Base-by-base conservation (phyloP, 1,139 yeast genomes). In the Scheffersomyces cryptocercus region DNA sequence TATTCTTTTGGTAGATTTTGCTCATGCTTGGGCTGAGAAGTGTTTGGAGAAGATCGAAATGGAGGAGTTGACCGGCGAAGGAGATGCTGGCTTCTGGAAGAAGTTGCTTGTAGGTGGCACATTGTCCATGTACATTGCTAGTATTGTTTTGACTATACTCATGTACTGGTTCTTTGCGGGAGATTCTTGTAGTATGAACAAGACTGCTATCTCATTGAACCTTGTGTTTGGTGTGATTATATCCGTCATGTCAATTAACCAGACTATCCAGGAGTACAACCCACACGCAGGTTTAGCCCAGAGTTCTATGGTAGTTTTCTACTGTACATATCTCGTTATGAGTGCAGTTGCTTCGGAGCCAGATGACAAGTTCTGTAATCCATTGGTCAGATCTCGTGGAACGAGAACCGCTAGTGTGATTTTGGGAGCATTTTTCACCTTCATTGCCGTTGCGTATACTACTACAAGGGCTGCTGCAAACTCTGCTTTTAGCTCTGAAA, bases 11-110 rank as follows among this genome's bases (percentile, higher is more conserved):
- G 98, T 95, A 28, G 99, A 95, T 65, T 93, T 90, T 74, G 98
- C 99, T 10, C 99, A 95, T 65, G 95, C 95, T 47, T 95, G 98
- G 97, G 98, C 99, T 0, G 99, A 95, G 58, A 88, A 87, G 9
- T 95, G 99, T 62, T 77, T 93, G 44, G 93, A 86, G 53, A 88
- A 89, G 57, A 89, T 93, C 39, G 98, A 93, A 62, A 75, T 80
- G 52, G 95, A 87, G 53, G 96, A 91, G 50, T 85, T 91, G 40
- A 79, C 82, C 3, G 77, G 77, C 11, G 76, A 68, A 47, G 65
- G 62, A 40, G 68, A 64, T 47, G 74, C 77, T 3, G 66, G 72
- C 3, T 78, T 88, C 53, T 93, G 99, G 99, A 82, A 88, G 56
- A 75, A 81, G 37, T 67, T 91, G 16, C 73, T 95, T 38, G 80